Base-by-base conservation (phyloP, 2,329 filamentous ascomycete species). In the Alternaria alternata region DNA sequence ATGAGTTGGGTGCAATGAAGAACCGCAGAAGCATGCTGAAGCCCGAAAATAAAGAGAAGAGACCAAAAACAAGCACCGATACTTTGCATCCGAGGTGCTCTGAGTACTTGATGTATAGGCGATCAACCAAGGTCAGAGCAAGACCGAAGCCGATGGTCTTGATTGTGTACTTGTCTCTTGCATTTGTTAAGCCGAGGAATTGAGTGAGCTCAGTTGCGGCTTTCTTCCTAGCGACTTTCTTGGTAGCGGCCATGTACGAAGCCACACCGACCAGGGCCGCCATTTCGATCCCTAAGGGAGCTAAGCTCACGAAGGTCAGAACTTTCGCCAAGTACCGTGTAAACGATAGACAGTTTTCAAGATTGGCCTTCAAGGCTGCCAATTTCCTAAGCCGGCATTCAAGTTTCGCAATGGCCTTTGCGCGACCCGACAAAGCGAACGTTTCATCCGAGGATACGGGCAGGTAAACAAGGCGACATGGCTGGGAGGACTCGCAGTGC, bases 391-490 rank as follows among this genome's bases (percentile, higher is more conserved):
- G 18, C 41, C 34, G 18, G 26, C 38, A 28, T 20, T 26, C 4
- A 3, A 32, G 42, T 34, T 54, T 42, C 16, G 22, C 11, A 16
- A 61, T n/a, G 7, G 7, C 22, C 14, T 55, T 26, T 8, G 32
- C 38, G 57, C 44, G 20, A 26, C 1, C 24, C 24, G 24, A 26
- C 24, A 26, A 26, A 26, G 24, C 0, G 24, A 26, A 7, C 24
- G 0, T 26, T 26, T 26, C 24, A 0, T 0, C 24, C 24, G n/a
- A 32, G 14, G 42, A 32, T 9, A 42, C n/a, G 7, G 12, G 7
- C 12, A 38, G 18, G 30, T 63, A 56, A 7, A 58, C 8, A 30
- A 69, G 49, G 16, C 60, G 58, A 36, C 66, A 70, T 18, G 56
- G 58, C 8, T 46, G 20, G 11, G 36, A 28, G 9, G 20, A 16